Percentiles rank a stretch among this genome's conserved stretches.
phyloP scores from a whole-genome alignment of 2,329 filamentous ascomycete genomes.

The Esteya vermicola region DNA sequence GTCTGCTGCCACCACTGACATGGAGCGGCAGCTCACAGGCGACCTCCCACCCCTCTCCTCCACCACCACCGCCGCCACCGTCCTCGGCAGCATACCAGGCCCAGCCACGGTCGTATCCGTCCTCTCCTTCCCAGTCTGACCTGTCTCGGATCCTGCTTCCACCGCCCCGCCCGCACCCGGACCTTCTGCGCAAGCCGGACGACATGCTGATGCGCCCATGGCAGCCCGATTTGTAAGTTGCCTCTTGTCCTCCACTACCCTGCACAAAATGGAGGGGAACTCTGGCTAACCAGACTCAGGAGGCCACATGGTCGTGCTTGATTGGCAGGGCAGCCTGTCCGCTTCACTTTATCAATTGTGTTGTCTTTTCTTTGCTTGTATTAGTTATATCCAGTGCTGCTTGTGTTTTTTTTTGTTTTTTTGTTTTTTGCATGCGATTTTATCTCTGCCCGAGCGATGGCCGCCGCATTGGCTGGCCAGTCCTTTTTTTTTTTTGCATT shows the following conservation, averaged over 20 bases:
- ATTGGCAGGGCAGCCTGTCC: no score
- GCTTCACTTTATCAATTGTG: no score
- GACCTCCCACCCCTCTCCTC: no score
- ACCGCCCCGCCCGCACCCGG: constrained; percentile 10
- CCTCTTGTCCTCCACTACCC: background rate
- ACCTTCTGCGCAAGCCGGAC: constrained; percentile 34
- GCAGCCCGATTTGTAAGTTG: constrained; percentile 33
- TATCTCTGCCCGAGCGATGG: background rate
- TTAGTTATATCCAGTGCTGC: background rate
- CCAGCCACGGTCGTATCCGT: constrained; percentile 1
- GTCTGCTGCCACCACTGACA: background rate
- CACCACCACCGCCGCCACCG: background rate
- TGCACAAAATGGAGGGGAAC: no score
- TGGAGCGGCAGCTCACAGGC: background rate
- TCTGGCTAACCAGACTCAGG: constrained; percentile 20
- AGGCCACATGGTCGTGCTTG: constrained; percentile 26
- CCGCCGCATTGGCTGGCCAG: no score
- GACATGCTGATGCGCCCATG: constrained; percentile 33
- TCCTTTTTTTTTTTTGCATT: no score
- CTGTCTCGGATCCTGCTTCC: constrained; percentile 7
- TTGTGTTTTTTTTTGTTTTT: background rate
- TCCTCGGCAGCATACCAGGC: constrained; percentile 1
- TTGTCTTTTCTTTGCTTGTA: background rate
- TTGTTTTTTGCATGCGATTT: background rate
- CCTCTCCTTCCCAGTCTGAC: constrained; percentile 3